Evolutionary conservation across 768 basidiomycete genomes (phyloP), one percentile per base, ranked within the genome.

Genomic region (Boletus eberwhitei): DNA sequence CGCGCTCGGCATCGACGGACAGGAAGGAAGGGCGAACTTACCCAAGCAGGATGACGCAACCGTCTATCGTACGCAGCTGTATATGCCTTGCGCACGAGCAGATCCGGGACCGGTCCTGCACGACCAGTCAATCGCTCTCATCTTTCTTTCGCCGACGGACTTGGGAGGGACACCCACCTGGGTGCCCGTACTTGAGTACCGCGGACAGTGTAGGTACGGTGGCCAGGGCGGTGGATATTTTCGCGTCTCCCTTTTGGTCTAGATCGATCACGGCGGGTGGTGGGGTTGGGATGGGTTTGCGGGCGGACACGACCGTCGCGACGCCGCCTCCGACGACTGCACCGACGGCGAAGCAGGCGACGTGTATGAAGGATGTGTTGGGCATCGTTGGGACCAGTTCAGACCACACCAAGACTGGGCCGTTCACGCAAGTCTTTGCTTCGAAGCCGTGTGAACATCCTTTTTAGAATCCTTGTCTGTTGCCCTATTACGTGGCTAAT

Each of bases 31-130:
- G 8, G 8, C 14, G 14, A 21, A 63, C 82, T 44, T 66, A 95
- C 94, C 95, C 96, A 98, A 32, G 94, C 82, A 3, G 96, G 94
- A 73, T 98, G 95, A 17, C 92, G 79, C 52, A 95, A 74, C 13
- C 91, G 79, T 50, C 97, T 78, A 70, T 99, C 97, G 69, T 99
- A 98, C 9, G 83, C 91, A 1, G 92, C 86, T 21, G 88, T 85
- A 64, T 97, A 98, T 16, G 89, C 93, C 66, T 83, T 82, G 46
- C 93, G 82, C 41, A 86, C 79, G 21, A 97, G 75, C 13, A 86
- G 67, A 72, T 97, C 95, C 2, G 86, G 78, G 48, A 93, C 78
- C 14, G 95, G 94, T 8, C 94, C 93, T 96, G 60, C n/a, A 55
- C 38, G 55, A 38, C 42, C 47, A n/a, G 60, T 55, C 52, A 57